These are phyloP conservation scores for Prunus davidiana DNA, from an alignment of 306 rosid genomes.

Conservation along the genomic window DNA sequence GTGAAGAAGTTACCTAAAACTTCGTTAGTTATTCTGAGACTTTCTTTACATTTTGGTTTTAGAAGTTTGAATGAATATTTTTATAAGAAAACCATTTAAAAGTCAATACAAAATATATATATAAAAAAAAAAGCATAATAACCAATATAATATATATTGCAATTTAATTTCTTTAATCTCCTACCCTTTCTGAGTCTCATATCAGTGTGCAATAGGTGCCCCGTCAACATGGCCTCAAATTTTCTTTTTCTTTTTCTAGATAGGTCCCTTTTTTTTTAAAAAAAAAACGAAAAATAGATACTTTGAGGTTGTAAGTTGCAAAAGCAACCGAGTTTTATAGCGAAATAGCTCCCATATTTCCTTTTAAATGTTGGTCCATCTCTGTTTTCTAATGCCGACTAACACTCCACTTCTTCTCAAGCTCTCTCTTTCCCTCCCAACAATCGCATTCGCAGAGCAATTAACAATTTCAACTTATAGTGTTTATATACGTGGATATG, in stretches of 20 bases:
- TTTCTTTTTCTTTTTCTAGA: background rate
- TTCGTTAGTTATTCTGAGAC: background rate
- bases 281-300: background rate
- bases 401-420: too few species aligned
- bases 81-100: background rate
- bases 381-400: too few species aligned
- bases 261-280: background rate
- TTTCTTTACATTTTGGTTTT: background rate
- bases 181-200: background rate
- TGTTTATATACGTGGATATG: too few species aligned
- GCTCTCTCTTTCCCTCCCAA: too few species aligned
- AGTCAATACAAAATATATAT: background rate
- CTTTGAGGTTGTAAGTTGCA: background rate
- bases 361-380: too few species aligned
- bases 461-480: too few species aligned
- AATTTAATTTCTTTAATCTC: background rate
- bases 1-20: background rate
- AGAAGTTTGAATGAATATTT: background rate
- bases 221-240: background rate
- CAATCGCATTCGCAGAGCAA: too few species aligned
- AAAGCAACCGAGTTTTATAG: background rate
- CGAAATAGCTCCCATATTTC: too few species aligned
- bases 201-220: background rate
- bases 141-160: conserved; percentile 11
- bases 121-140: background rate